These are phyloP conservation scores for Suillus decipiens DNA, from an alignment of 768 basidiomycete genomes.

Conservation along the genomic window DNA sequence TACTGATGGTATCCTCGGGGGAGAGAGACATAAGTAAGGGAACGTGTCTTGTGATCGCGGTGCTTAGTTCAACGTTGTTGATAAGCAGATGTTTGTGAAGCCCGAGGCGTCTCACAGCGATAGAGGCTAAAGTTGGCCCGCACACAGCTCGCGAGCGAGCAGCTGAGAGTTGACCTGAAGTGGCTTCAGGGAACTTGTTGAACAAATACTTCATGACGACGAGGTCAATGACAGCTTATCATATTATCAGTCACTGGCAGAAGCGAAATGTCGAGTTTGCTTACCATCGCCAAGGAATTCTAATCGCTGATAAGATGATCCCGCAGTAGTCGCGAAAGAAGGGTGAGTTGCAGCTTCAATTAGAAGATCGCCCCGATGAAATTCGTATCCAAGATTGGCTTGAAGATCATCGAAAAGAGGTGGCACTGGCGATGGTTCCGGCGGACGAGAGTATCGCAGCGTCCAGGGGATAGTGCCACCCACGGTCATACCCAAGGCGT, in stretches of 20 bases:
- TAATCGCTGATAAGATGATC: constrained; percentile 77
- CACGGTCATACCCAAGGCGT: constrained; percentile 65
- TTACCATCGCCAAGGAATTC: constrained; percentile 91
- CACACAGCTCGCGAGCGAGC: constrained; percentile 74
- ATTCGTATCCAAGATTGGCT: constrained; percentile 67
- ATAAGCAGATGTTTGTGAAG: constrained; percentile 73
- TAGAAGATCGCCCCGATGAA: constrained; percentile 61
- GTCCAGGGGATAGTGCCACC: constrained; percentile 74
- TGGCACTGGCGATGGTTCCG: constrained; percentile 38
- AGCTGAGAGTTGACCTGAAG: constrained; percentile 74
- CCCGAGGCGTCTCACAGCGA: constrained; percentile 63
- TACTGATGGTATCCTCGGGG: constrained; percentile 60
- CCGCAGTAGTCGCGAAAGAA: constrained; percentile 57
- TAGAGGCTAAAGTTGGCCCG: constrained; percentile 66
- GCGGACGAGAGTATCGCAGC: constrained; percentile 47
- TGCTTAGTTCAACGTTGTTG: constrained; percentile 66
- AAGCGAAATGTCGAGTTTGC: constrained; percentile 22
- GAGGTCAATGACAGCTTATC: constrained; percentile 65
- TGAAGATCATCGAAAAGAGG: constrained; percentile 58
- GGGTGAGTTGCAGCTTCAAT: constrained; percentile 87
- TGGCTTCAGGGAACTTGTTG: constrained; percentile 66
- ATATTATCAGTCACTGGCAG: constrained; percentile 13
- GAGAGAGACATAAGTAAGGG: constrained; percentile 58
- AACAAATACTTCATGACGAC: constrained; percentile 75
- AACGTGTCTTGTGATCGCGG: constrained; percentile 61